phyloP scores from a whole-genome alignment of 768 basidiomycete genomes.

The Strobilomyces dryophilus region DNA sequence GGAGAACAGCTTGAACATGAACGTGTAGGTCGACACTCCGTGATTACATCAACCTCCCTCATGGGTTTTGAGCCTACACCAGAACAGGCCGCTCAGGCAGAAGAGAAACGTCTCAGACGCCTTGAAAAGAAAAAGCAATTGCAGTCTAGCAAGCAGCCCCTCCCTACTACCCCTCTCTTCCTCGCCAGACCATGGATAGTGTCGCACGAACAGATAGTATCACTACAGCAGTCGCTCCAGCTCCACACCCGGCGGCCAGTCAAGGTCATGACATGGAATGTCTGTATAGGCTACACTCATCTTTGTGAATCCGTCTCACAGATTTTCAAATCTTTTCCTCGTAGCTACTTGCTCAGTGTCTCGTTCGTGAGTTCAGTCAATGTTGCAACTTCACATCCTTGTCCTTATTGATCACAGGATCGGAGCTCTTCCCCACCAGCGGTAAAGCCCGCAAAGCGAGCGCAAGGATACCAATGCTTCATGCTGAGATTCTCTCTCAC shows the following conservation, averaged over 20 bases:
- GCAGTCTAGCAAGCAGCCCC: neutral
- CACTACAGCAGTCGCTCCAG: slow-evolving; percentile 10
- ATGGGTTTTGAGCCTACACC: slow-evolving; percentile 38
- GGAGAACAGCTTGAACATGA: slow-evolving; percentile 31
- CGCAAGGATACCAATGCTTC: slow-evolving; percentile 72
- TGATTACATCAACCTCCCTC: slow-evolving; percentile 16
- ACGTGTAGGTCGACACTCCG: neutral
- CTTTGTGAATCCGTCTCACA: neutral
- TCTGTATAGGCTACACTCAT: slow-evolving; percentile 44
- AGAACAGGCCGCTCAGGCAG: slow-evolving; percentile 53
- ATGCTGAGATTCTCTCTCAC: slow-evolving; percentile 67
- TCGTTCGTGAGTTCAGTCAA: slow-evolving; percentile 60
- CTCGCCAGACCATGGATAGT: slow-evolving; percentile 37
- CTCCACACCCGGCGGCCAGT: slow-evolving; percentile 17
- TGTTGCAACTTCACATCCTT: neutral
- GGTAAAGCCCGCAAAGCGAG: slow-evolving; percentile 70
- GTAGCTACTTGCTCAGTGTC: slow-evolving; percentile 72
- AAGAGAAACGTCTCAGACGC: slow-evolving; percentile 39
- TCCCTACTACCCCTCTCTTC: slow-evolving; percentile 1
- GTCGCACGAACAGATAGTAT: no score
- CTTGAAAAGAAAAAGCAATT: slow-evolving; percentile 40
- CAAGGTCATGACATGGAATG: slow-evolving; percentile 81
- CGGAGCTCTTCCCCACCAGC: slow-evolving; percentile 80
- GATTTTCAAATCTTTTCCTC: neutral
- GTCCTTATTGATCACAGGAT: slow-evolving; percentile 41